phyloP scores from a whole-genome alignment of 2,329 filamentous ascomycete genomes.

The Waltergamsia citrina region DNA sequence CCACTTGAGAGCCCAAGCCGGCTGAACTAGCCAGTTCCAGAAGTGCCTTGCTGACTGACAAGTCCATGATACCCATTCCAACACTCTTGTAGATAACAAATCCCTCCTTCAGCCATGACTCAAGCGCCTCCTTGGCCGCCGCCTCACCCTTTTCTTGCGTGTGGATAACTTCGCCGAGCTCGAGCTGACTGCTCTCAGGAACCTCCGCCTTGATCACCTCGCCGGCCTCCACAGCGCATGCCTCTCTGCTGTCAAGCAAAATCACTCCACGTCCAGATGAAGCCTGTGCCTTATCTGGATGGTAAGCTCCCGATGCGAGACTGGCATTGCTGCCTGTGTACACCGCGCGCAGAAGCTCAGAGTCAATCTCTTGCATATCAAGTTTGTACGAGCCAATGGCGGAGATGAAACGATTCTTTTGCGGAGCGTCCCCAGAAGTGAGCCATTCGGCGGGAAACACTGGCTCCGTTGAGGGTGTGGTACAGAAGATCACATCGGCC shows the following conservation, averaged over 20 bases:
- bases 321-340: too few species aligned
- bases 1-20: conserved; percentile 32
- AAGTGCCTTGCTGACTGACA: conserved; percentile 51
- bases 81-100: conserved; percentile 65
- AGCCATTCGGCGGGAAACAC: conserved; percentile 14
- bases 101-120: conserved; percentile 51
- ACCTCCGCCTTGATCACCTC: conserved; percentile 18
- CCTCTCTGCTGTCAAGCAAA: conserved; percentile 2
- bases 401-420: conserved; percentile 13
- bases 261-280: conserved; percentile 5
- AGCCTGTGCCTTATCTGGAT: too few species aligned
- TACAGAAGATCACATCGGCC: conserved; percentile 21
- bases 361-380: conserved; percentile 21
- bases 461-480: conserved; percentile 17
- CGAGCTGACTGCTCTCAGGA: conserved; percentile 10
- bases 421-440: conserved; percentile 11
- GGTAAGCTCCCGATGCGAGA: too few species aligned
- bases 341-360: conserved; percentile 15
- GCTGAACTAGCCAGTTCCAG: conserved; percentile 44
- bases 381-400: conserved; percentile 21
- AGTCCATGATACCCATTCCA: conserved; percentile 59
- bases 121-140: conserved; percentile 22
- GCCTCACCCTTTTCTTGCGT: too few species aligned
- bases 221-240: conserved; percentile 15
- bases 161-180: conserved; percentile 46